Evolutionary conservation across 495 filamentous ascomycete species (phyloP).

Genomic region (Annulohypoxylon maeteangense): DNA sequence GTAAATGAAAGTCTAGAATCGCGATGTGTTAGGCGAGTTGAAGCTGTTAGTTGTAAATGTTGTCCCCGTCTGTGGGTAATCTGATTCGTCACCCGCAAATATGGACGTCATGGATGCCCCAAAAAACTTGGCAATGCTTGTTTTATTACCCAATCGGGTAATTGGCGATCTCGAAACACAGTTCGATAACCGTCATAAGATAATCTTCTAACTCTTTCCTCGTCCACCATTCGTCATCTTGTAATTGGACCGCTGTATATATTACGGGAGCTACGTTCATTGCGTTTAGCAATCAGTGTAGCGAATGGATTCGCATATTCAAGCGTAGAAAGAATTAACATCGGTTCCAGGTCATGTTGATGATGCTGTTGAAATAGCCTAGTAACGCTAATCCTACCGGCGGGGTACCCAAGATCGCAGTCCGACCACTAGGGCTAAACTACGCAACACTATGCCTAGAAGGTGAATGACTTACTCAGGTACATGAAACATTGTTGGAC

Average conservation of each 20-base stretch:
- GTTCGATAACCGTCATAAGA: not conserved
- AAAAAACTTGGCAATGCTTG: constrained; percentile 41
- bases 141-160: constrained; percentile 29
- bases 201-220: not conserved
- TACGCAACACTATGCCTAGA: not conserved
- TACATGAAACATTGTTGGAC: not conserved
- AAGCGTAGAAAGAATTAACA: not conserved
- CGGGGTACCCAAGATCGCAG: not conserved
- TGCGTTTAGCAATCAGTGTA: not conserved
- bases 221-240: not conserved
- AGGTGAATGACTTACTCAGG: not conserved
- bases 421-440: too few species aligned
- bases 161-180: constrained; percentile 26
- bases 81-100: constrained; percentile 18
- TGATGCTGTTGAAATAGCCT: not conserved
- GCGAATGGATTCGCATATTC: not conserved
- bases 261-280: not conserved
- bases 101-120: constrained; percentile 27
- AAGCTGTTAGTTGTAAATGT: constrained; percentile 14
- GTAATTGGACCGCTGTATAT: not conserved
- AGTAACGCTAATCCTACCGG: not conserved
- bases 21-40: constrained; percentile 31
- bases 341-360: not conserved
- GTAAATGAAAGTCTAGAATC: constrained; percentile 24
- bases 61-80: constrained; percentile 1